Evolutionary conservation across 2,329 filamentous ascomycete species (phyloP), one percentile per base, ranked within the genome.

Genomic region (Phialophora tarda): DNA sequence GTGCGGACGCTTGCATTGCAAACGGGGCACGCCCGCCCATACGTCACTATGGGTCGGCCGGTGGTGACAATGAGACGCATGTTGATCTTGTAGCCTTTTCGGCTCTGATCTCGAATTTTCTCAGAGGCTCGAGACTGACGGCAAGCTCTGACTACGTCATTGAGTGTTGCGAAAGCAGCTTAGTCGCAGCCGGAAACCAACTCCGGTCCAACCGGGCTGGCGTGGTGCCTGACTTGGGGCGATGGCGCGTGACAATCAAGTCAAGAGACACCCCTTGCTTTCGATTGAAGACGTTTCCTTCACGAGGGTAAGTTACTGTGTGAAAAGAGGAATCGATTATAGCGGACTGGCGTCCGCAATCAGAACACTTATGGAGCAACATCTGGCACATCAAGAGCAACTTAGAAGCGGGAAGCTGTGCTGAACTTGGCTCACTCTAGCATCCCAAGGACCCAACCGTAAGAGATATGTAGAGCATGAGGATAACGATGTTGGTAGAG

Each of bases 31-130:
- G 38, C 17, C 38, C 38, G 17, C 38, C 38, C 17, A 17, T 44
- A 44, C 38, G 38, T 44, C 38, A 44, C 17, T 44, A 44, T n/a
- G 38, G 38, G 38, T 44, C 38, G 5, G 14, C 38, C 14, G 12
- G n/a, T 8, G 17, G 38, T 8, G 17, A 17, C 38, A 44, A n/a
- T n/a, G 38, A 44, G 17, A 34, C 32, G 8, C 38, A 44, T 44
- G 38, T 44, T 44, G 38, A 50, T 62, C 17, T 55, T 47, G 32
- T 24, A 44, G 23, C 14, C 14, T 59, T 26, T 51, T 41, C 30
- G n/a, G 38, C 38, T n/a, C 38, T n/a, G 38, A 51, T 51, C 48
- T 51, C 24, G 48, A 28, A 51, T 23, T 26, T 51, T 51, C 48
- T 51, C 38, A n/a, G 17, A 44, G 38, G 38, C 38, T 44, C 38